Evolutionary conservation across 257 asterid species (phyloP).

Genomic region (Gynochthodes officinalis): DNA sequence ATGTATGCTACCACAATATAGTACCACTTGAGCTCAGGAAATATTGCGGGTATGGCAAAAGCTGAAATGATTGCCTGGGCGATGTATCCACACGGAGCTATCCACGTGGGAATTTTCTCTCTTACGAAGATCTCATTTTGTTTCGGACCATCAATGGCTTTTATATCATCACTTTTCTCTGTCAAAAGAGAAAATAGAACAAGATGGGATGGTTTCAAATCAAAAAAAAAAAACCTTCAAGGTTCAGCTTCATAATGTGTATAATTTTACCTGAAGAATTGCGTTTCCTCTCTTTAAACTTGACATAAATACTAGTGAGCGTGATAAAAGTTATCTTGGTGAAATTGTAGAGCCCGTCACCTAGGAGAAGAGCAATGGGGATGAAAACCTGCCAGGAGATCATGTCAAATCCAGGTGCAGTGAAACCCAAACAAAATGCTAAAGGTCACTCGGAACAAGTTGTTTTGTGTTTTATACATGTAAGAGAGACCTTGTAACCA

Average conservation of each 20-base stretch:
- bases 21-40: slow-evolving; percentile 73
- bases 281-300: slow-evolving; percentile 33
- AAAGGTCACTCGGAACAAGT: too few relatives aligned
- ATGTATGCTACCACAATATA: slow-evolving; percentile 53
- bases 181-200: slow-evolving; percentile 12
- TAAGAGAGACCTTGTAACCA: slow-evolving; percentile 69
- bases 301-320: slow-evolving; percentile 30
- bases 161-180: slow-evolving; percentile 23
- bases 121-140: slow-evolving; percentile 41
- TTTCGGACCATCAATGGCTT: slow-evolving; percentile 15
- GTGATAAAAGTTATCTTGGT: slow-evolving; percentile 53
- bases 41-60: slow-evolving; percentile 52
- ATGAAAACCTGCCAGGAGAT: slow-evolving; percentile 59
- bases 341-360: slow-evolving; percentile 85
- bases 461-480: too few relatives aligned
- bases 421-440: too few relatives aligned
- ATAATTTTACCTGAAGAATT: slow-evolving; percentile 37
- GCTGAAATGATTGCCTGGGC: slow-evolving; percentile 39
- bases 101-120: slow-evolving; percentile 64
- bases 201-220: too few relatives aligned
- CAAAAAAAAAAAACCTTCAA: too few relatives aligned
- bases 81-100: slow-evolving; percentile 46
- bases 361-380: slow-evolving; percentile 76
- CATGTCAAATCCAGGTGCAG: background rate
- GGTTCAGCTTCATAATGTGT: too few relatives aligned